Conservation (phyloP, 2,329 filamentous ascomycete genomes). For the Diaporthe sp. region DNA sequence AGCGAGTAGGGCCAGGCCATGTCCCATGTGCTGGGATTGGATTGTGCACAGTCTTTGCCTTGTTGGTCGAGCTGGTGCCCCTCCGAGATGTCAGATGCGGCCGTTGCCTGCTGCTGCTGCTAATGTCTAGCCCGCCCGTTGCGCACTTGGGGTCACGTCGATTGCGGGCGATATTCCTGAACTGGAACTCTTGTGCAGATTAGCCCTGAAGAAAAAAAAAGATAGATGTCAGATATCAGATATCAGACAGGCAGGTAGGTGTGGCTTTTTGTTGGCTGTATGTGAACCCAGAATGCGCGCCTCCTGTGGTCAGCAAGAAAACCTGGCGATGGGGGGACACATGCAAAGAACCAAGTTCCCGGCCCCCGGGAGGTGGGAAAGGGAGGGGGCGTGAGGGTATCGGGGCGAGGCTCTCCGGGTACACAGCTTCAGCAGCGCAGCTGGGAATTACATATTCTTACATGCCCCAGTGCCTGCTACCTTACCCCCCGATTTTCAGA, state of each 20-base stretch:
- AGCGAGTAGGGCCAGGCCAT: not conserved
- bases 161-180: conserved; percentile 14
- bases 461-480: not conserved
- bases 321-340: not conserved
- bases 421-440: not conserved
- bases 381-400: conserved; percentile 26
- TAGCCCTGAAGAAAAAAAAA: not conserved
- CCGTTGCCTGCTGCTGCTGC: not conserved
- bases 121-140: conserved; percentile 11
- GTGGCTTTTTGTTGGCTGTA: not conserved
- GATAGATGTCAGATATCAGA: conserved; percentile 16
- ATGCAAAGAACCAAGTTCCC: not conserved
- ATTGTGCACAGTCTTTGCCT: not conserved
- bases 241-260: not conserved
- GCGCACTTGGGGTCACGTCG: not conserved
- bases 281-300: not conserved
- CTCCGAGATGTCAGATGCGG: conserved; percentile 11
- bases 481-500: conserved; percentile 28
- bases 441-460: not conserved
- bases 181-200: conserved; percentile 17
- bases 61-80: not conserved
- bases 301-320: not conserved
- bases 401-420: not conserved
- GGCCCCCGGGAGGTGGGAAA: too few relatives aligned
- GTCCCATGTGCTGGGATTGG: not conserved